Percentiles rank a stretch among this genome's conserved stretches.
Evolutionary conservation across 2,329 filamentous ascomycete species (phyloP).

Genomic region (Tympanopsis confertula): DNA sequence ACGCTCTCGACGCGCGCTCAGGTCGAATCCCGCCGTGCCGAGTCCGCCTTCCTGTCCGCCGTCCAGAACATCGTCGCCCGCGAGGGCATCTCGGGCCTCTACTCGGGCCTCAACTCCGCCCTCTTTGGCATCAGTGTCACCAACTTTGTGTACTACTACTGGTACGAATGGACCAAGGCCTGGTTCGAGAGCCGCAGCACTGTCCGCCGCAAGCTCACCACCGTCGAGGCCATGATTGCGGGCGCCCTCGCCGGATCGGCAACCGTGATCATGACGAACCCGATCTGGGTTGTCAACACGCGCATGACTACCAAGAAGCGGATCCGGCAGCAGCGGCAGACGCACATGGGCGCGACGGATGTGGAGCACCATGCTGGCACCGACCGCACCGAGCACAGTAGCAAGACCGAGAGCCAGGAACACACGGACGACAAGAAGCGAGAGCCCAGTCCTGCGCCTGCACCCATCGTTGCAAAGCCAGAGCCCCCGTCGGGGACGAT

Average conservation of each 20-base stretch:
- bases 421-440: too few relatives aligned
- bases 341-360: constrained; percentile 16
- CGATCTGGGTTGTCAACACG: constrained; percentile 98
- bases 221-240: constrained; percentile 86
- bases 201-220: constrained; percentile 71
- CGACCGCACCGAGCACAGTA: background rate
- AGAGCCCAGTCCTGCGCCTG: too few relatives aligned
- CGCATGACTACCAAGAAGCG: constrained; percentile 86
- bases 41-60: constrained; percentile 73
- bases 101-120: constrained; percentile 84
- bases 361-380: constrained; percentile 17
- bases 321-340: constrained; percentile 12
- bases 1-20: constrained; percentile 95
- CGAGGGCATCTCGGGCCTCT: constrained; percentile 80
- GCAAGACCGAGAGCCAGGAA: background rate
- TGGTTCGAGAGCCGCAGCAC: constrained; percentile 73
- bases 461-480: too few relatives aligned
- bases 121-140: constrained; percentile 96
- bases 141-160: constrained; percentile 99
- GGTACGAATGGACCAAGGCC: constrained; percentile 93
- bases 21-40: constrained; percentile 88
- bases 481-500: constrained; percentile 56
- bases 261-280: constrained; percentile 92
- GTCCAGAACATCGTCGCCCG: constrained; percentile 79
- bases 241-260: constrained; percentile 87